Base-by-base conservation (phyloP, 1,284 basidiomycete genomes). In the Moniliella sp. region DNA sequence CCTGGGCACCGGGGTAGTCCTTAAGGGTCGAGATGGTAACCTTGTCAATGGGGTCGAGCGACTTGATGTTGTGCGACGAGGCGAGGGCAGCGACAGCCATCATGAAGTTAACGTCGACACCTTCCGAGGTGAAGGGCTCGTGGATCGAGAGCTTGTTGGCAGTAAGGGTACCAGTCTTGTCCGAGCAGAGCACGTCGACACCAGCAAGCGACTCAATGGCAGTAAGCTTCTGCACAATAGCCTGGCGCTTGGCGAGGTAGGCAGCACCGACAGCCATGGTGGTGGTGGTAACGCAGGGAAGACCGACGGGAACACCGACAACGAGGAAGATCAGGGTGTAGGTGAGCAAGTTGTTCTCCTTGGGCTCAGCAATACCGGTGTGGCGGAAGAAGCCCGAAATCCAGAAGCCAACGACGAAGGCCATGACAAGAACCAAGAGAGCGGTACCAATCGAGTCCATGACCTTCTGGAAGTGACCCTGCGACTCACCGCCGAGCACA, bases 181-280 rank as follows among this genome's bases (percentile, higher is more conserved):
- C 69, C 19, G 67, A 66, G 57, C 69, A 70, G 23, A 70, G 64
- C 17, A 70, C 66, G 42, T 70, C 67, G 38, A 70, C 69, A 47
- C 69, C 69, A 15, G 69, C 69, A 15, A 71, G 62, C 18, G 66
- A 66, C 53, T 71, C 69, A 54, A 71, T 70, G 30, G 69, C 69
- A 9, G 69, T 69, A 27, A 71, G 62, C 57, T 70, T 70, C 52
- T 70, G 69, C n/a, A 71, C 69, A 51, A 71, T 70, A n/a, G 68
- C 68, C 48, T 70, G 64, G 25, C 64, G 61, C 38, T 64, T 62
- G 17, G 69, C 69, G 26, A 71, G 64, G 58, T 69, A 70, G 4
- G 69, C 67, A 23, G 68, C 68, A 33, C 68, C 68, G 42, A 70
- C 68, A 19, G 68, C 68, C 43, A 67, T 61, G 28, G 66, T 67